Percentiles rank a stretch among this genome's conserved stretches.
These are phyloP conservation scores for Globisporangium nodosum DNA, from an alignment of 352 stramenopile species.

Conservation along the genomic window DNA sequence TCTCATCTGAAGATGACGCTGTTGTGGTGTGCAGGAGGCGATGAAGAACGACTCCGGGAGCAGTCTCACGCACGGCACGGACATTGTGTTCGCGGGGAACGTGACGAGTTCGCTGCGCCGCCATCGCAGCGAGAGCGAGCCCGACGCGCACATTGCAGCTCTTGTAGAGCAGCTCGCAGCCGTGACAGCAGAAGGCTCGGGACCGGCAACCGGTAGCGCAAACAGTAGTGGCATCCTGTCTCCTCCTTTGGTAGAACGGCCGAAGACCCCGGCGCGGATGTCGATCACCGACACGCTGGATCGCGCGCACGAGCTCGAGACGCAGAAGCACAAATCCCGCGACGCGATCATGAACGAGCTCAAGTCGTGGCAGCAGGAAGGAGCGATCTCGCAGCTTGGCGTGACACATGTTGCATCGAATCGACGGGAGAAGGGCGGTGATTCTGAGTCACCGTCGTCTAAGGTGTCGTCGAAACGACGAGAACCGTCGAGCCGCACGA, in stretches of 20 bases:
- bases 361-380: slow-evolving; percentile 61
- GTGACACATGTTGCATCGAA: slow-evolving; percentile 15
- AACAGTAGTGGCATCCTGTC: background rate
- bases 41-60: slow-evolving; percentile 53
- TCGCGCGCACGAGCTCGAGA: slow-evolving; percentile 58
- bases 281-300: slow-evolving; percentile 80
- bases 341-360: slow-evolving; percentile 65
- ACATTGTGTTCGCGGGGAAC: slow-evolving; percentile 87
- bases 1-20: background rate
- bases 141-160: slow-evolving; percentile 9
- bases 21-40: slow-evolving; percentile 14
- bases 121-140: slow-evolving; percentile 59
- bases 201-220: background rate
- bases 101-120: slow-evolving; percentile 77
- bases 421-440: background rate
- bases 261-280: slow-evolving; percentile 52
- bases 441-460: background rate
- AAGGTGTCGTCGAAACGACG: slow-evolving; percentile 2
- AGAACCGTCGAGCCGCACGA: background rate
- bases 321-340: slow-evolving; percentile 48
- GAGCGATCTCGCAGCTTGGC: slow-evolving; percentile 29
- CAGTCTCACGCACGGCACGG: slow-evolving; percentile 82
- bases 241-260: slow-evolving; percentile 22
- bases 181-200: background rate
- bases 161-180: slow-evolving; percentile 7